A percentile compares a stretch with the other conserved stretches of the same genome.
phyloP scores from a whole-genome alignment of 169 alveolate genomes.

The Eimeria necatrix region DNA sequence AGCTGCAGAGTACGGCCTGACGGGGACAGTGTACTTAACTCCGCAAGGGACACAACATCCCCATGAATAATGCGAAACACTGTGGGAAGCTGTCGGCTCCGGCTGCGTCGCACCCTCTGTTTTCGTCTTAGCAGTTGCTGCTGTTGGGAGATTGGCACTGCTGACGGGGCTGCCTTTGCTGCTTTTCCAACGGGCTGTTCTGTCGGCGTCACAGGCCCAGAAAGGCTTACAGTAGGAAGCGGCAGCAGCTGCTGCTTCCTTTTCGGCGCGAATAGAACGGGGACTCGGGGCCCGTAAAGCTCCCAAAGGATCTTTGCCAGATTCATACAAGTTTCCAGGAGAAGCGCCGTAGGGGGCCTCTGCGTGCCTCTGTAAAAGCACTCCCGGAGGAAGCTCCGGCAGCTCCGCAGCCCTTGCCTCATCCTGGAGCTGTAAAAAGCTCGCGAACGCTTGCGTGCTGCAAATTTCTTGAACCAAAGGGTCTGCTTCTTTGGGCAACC shows the following conservation, averaged over 20 bases:
- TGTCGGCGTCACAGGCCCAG: constrained; percentile 31
- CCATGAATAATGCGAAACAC: not conserved
- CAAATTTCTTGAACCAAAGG: constrained; percentile 62
- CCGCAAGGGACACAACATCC: constrained; percentile 58
- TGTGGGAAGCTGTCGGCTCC: constrained; percentile 22
- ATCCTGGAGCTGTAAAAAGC: constrained; percentile 58
- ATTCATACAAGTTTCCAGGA: not conserved
- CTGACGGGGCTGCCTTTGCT: constrained; percentile 19
- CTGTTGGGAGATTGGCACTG: not conserved
- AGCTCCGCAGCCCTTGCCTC: constrained; percentile 9
- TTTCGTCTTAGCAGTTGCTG: not conserved
- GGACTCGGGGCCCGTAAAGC: not conserved
- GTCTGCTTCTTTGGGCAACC: not conserved
- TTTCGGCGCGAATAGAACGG: constrained; percentile 18
- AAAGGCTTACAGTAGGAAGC: constrained; percentile 54
- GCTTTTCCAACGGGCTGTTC: not conserved
- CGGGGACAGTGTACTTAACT: constrained; percentile 61
- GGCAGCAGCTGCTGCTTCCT: constrained; percentile 60
- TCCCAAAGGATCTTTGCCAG: not conserved
- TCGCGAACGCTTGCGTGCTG: constrained; percentile 71
- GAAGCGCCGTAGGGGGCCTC: not conserved
- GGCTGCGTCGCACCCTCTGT: constrained; percentile 12
- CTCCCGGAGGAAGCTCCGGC: not conserved
- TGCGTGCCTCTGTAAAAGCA: not conserved
- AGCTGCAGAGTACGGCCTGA: constrained; percentile 42